A percentile compares a stretch with the other conserved stretches of the same genome.
phyloP scores from a whole-genome alignment of 352 stramenopile genomes.

The Phytophthora europaea region DNA sequence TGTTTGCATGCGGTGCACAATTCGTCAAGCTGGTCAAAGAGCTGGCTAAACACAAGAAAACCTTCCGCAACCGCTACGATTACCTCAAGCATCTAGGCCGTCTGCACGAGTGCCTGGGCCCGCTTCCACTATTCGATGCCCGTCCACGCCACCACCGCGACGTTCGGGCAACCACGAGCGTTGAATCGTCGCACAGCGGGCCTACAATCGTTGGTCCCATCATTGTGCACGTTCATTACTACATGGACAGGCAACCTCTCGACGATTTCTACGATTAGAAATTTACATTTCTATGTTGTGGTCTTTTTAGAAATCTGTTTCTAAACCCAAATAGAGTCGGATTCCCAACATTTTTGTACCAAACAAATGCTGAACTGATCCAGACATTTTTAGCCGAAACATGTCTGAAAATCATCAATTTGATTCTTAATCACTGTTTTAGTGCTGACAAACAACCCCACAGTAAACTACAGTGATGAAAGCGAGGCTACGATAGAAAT shows the following conservation, averaged over 20 bases:
- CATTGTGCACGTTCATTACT: not conserved
- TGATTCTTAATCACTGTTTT: no score
- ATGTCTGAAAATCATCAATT: not conserved
- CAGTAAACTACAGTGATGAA: not conserved
- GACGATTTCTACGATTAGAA: not conserved
- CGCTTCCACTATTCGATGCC: not conserved
- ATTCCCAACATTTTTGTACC: not conserved
- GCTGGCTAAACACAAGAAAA: not conserved
- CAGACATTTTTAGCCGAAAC: not conserved
- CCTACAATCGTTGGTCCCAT: not conserved
- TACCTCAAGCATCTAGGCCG: not conserved
- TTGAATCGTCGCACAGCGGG: not conserved
- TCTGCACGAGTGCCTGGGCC: not conserved
- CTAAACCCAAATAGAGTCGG: not conserved
- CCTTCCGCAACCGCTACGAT: not conserved
- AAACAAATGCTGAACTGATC: not conserved
- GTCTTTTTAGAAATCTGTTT: not conserved
- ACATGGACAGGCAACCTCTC: not conserved
- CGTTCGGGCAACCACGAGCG: not conserved
- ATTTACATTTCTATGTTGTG: not conserved
- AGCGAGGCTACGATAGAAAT: not conserved
- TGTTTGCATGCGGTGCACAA: not conserved
- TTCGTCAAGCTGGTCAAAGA: not conserved
- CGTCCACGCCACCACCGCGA: not conserved
- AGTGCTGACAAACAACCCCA: not conserved